Evolutionary conservation across 2,329 filamentous ascomycete genomes (phyloP).

Genomic region (Colletotrichum orchidophilum): DNA sequence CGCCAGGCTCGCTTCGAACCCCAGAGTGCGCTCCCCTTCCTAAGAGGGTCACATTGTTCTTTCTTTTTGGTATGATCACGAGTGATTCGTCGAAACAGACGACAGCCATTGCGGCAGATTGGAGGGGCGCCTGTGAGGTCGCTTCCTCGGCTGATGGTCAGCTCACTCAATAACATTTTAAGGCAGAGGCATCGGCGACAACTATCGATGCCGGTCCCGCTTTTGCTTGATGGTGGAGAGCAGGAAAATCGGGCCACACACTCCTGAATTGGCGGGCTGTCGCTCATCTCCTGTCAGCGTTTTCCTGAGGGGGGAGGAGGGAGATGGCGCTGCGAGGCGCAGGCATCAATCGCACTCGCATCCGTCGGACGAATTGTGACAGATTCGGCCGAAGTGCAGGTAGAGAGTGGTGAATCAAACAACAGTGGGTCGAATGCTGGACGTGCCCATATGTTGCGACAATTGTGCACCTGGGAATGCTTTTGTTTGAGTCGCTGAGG

Average conservation of each 20-base stretch:
- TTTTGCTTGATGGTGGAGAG: neutral
- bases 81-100: neutral
- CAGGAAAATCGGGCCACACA: neutral
- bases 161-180: neutral
- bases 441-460: no score
- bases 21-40: neutral
- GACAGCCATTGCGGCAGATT: neutral
- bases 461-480: neutral
- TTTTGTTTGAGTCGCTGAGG: neutral
- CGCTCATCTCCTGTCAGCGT: neutral
- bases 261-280: neutral
- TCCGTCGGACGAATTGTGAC: neutral
- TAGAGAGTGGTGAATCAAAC: neutral
- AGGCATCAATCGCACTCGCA: constrained; percentile 5
- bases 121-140: neutral
- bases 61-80: neutral
- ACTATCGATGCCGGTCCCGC: neutral
- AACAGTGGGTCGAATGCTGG: neutral
- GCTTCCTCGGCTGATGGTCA: neutral
- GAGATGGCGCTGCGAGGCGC: neutral
- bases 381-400: neutral
- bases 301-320: neutral
- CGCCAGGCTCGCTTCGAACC: neutral
- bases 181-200: neutral
- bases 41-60: neutral